Base-by-base conservation (phyloP, 768 basidiomycete species). In the Aureoboletus auriporus region DNA sequence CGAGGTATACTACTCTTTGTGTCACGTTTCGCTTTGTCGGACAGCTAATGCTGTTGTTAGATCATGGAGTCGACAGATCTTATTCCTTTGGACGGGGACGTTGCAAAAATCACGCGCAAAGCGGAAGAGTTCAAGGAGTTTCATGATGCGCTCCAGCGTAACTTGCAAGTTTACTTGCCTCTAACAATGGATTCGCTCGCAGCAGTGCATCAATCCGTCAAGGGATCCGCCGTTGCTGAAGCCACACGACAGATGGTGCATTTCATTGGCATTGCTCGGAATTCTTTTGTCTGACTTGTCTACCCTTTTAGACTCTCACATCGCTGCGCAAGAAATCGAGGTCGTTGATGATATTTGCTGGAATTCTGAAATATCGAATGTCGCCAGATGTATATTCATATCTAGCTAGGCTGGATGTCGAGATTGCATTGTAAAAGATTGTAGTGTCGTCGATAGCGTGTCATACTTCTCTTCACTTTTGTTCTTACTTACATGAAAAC, bases 171-270 rank as follows among this genome's bases (percentile, higher is more conserved):
- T 2, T 89, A 96, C 65, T 76, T 98, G 42, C 80, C 89, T 30
- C 78, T 93, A 34, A 87, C 91, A 17, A 99, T 98, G 96, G 92
- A 93, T 61, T 82, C 86, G 27, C 80, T 98, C 26, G 86, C 88
- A 42, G 82, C 78, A 12, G 79, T 94, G 13, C 88, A 95, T 57
- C 85, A 85, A 48, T 80, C 78, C 49, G 71, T 83, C 49, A 95
- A 95, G 66, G 70, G 73, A 10, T 84, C 86, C 27, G 70, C 76
- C 37, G 81, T 80, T 17, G 78, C 85, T 11, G 93, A 95, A 60
- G 78, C 80, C 34, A 84, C 81, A 2, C 75, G 87, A 54, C 86
- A 93, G 58, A 78, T 85, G 76, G 89, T 90, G 51, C 49, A 80
- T 31, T 11, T 47, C 34, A 30, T 54, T 51, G 41, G 37, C 17